Evolutionary conservation across 257 asterid species (phyloP).

Genomic region (Thymus quinquecostatus): DNA sequence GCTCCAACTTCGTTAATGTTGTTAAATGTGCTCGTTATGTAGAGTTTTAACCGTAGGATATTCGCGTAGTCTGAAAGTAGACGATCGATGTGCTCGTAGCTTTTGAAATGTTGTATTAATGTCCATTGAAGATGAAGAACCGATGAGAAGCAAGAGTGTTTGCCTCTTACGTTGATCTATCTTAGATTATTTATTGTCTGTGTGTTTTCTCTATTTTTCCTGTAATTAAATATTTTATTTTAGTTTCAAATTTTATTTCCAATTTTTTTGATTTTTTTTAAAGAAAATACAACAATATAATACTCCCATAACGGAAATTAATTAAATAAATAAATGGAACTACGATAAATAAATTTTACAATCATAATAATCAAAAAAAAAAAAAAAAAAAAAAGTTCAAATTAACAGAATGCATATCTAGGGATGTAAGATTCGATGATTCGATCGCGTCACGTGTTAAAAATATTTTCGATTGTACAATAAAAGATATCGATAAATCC

Average conservation of each 20-base stretch:
- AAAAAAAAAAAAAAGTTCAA: too few species aligned
- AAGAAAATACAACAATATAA: background rate
- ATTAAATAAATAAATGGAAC: too few species aligned
- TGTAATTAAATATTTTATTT: background rate
- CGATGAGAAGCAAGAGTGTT: conserved; percentile 2
- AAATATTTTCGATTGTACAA: too few species aligned
- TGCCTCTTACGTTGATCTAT: conserved; percentile 15
- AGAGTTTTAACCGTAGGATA: conserved; percentile 7
- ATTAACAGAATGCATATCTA: too few species aligned
- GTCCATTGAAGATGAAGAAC: background rate
- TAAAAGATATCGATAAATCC: too few species aligned
- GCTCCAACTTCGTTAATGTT: background rate
- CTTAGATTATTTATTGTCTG: too few species aligned
- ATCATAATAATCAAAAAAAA: too few species aligned
- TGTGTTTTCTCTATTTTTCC: too few species aligned
- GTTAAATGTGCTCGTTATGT: conserved; percentile 15
- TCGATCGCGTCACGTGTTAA: too few species aligned
- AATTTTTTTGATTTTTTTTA: background rate
- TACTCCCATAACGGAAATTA: too few species aligned
- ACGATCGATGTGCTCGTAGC: background rate
- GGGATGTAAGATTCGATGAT: too few species aligned
- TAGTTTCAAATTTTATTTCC: background rate
- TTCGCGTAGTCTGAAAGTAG: background rate
- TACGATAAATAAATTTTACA: too few species aligned
- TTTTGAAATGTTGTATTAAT: conserved; percentile 24